Evolutionary conservation across 208 protist genomes (phyloP).

Genomic region (Paratrypanosoma confusum): DNA sequence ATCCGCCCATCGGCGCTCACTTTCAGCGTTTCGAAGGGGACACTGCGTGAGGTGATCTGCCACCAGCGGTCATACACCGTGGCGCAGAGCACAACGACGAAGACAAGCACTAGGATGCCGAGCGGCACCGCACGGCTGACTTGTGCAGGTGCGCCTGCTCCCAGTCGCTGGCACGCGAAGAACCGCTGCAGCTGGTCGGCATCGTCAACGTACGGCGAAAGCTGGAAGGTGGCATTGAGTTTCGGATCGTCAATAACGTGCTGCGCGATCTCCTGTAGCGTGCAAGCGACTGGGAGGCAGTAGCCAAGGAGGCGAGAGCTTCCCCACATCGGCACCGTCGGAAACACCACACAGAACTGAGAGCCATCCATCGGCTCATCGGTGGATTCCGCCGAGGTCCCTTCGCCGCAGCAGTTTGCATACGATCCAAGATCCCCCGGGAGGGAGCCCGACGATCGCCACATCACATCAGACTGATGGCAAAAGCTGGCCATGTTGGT

Average conservation of each 20-base stretch:
- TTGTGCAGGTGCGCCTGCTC: no score
- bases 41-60: conserved; percentile 5
- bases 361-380: no score
- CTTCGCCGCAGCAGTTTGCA: conserved; percentile 1
- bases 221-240: conserved; percentile 9
- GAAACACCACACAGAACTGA: conserved; percentile 15
- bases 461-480: conserved; percentile 11
- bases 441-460: conserved; percentile 8
- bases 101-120: conserved; percentile 6
- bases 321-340: conserved; percentile 4
- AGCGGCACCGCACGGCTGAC: no score
- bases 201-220: neutral
- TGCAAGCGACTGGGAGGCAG: conserved; percentile 9
- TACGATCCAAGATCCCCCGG: conserved; percentile 15
- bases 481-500: conserved; percentile 10
- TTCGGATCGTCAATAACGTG: conserved; percentile 8
- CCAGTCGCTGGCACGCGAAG: conserved; percentile 7
- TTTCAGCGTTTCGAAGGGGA: conserved; percentile 8
- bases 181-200: conserved; percentile 4
- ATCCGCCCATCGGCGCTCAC: conserved; percentile 7
- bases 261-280: conserved; percentile 8
- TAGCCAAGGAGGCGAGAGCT: conserved; percentile 13
- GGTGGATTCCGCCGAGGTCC: no score
- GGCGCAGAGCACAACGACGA: conserved; percentile 5
- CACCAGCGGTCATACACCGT: conserved; percentile 14